Percentiles rank a stretch among this genome's conserved stretches.
phyloP scores from a whole-genome alignment of 106 monocot genomes.

The Acorus calamus region DNA sequence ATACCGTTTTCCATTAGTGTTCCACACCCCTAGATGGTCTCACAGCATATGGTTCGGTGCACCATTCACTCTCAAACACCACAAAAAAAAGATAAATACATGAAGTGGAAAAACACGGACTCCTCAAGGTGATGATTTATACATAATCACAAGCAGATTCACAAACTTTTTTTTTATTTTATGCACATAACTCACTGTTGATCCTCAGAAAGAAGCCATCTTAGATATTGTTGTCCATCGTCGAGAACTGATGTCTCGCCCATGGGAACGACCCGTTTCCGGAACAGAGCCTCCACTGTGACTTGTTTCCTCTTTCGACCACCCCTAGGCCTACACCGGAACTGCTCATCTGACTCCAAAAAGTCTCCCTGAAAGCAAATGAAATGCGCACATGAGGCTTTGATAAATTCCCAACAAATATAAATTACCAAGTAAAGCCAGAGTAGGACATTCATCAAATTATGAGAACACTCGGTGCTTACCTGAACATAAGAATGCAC shows the following conservation, averaged over 20 bases:
- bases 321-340: constrained; percentile 34
- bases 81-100: too few relatives aligned
- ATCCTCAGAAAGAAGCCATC: constrained; percentile 54
- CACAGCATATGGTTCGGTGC: too few relatives aligned
- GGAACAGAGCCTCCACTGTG: constrained; percentile 31
- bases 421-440: neutral
- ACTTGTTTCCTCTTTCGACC: constrained; percentile 57
- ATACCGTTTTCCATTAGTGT: too few relatives aligned
- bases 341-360: constrained; percentile 49
- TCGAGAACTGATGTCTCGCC: constrained; percentile 18
- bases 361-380: constrained; percentile 63
- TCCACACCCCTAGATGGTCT: too few relatives aligned
- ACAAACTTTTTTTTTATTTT: too few relatives aligned
- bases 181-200: neutral
- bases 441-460: neutral
- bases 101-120: too few relatives aligned
- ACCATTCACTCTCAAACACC: too few relatives aligned
- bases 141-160: too few relatives aligned
- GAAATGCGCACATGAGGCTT: neutral
- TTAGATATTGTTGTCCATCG: constrained; percentile 41
- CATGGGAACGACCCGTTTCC: constrained; percentile 62
- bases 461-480: neutral
- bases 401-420: neutral
- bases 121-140: too few relatives aligned
- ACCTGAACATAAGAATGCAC: constrained; percentile 50